Evolutionary conservation across 805 yeast species (phyloP).

Genomic region (Yarrowia divulgata): DNA sequence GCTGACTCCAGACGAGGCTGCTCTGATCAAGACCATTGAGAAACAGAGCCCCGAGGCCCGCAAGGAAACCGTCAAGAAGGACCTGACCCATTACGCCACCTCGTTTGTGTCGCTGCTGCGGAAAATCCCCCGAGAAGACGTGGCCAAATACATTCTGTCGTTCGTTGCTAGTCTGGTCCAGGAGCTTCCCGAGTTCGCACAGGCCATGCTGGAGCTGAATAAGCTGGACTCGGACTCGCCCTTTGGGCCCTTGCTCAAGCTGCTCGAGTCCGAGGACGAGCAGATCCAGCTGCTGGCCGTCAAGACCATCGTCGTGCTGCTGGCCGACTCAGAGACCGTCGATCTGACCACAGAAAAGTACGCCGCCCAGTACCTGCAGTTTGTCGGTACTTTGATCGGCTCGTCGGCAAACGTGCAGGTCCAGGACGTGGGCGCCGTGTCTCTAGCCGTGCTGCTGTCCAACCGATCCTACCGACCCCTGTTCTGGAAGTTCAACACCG

Average conservation of each 20-base stretch:
- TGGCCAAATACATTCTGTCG: conserved; percentile 68
- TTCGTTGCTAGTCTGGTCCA: conserved; percentile 62
- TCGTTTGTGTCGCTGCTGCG: conserved; percentile 63
- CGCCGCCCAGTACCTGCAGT: conserved; percentile 53
- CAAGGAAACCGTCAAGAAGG: conserved; percentile 47
- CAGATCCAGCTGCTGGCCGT: conserved; percentile 63
- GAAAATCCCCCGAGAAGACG: conserved; percentile 65
- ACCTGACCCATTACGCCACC: conserved; percentile 61
- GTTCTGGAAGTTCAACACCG: conserved; percentile 57
- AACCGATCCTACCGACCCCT: conserved; percentile 61
- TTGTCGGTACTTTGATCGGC: conserved; percentile 47
- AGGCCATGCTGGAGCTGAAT: conserved; percentile 55
- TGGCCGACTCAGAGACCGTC: conserved; percentile 44
- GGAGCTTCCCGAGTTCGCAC: conserved; percentile 47
- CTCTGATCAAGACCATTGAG: conserved; percentile 61
- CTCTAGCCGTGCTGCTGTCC: conserved; percentile 64
- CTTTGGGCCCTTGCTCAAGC: conserved; percentile 55
- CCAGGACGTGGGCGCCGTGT: conserved; percentile 69
- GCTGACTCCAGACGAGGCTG: conserved; percentile 72
- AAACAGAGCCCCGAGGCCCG: conserved; percentile 53
- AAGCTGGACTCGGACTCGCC: conserved; percentile 58
- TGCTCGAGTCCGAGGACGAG: conserved; percentile 63
- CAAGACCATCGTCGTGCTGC: conserved; percentile 60
- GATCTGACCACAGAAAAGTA: conserved; percentile 49
- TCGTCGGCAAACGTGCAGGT: conserved; percentile 57